phyloP scores from a whole-genome alignment of 2,329 filamentous ascomycete genomes.

The Arachnomyces sp. region DNA sequence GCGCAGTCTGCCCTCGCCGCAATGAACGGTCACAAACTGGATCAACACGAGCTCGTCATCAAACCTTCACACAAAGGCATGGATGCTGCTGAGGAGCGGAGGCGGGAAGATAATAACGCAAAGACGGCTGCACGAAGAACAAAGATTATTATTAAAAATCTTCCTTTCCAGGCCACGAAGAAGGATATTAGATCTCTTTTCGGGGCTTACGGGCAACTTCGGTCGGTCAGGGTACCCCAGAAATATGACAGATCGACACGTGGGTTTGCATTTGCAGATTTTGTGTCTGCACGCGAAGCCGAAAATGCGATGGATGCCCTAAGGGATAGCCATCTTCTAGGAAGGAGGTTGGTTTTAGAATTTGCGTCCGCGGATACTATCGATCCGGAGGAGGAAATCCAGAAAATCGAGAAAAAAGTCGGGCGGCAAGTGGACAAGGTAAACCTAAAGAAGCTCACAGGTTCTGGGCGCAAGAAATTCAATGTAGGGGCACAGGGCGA shows the following conservation, averaged over 20 bases:
- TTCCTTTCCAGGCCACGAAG: constrained; percentile 91
- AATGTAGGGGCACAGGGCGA: constrained; percentile 66
- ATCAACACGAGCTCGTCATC: constrained; percentile 75
- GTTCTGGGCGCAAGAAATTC: constrained; percentile 75
- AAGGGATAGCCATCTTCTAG: constrained; percentile 85
- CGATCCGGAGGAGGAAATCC: constrained; percentile 91
- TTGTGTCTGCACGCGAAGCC: constrained; percentile 83
- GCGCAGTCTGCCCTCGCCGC: constrained; percentile 69
- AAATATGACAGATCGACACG: constrained; percentile 84
- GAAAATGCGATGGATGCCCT: constrained; percentile 84
- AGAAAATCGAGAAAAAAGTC: constrained; percentile 94
- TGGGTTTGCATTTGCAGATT: constrained; percentile 96
- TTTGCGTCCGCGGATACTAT: constrained; percentile 82
- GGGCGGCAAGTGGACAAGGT: constrained; percentile 85
- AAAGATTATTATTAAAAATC: constrained; percentile 96
- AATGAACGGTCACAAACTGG: constrained; percentile 86
- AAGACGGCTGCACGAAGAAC: constrained; percentile 68
- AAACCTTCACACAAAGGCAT: constrained; percentile 78
- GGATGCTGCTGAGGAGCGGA: constrained; percentile 79
- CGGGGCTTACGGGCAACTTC: constrained; percentile 81
- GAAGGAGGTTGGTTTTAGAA: constrained; percentile 79
- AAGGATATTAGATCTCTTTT: constrained; percentile 84
- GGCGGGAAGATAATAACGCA: constrained; percentile 73
- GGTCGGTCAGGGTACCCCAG: constrained; percentile 86
- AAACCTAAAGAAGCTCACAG: constrained; percentile 78